phyloP scores from a whole-genome alignment of 495 filamentous ascomycete species.

The Annulohypoxylon moriforme region DNA sequence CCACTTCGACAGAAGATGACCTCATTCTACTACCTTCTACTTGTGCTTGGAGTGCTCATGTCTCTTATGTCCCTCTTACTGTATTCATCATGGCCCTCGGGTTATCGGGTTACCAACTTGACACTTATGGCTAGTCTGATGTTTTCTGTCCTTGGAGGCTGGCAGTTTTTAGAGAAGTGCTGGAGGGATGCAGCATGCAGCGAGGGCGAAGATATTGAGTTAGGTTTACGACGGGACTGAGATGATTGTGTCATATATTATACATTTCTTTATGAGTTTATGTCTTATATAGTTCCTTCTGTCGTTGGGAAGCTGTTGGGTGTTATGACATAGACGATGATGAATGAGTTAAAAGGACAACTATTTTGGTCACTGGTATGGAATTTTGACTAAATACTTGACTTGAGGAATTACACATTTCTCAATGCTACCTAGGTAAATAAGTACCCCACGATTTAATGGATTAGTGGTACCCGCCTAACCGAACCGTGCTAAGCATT shows the following conservation, averaged over 20 bases:
- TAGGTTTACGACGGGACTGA: background rate
- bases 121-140: slow-evolving; percentile 21
- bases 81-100: slow-evolving; percentile 28
- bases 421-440: no score
- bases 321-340: background rate
- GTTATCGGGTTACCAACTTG: slow-evolving; percentile 22
- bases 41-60: slow-evolving; percentile 22
- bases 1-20: slow-evolving; percentile 18
- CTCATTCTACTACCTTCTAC: slow-evolving; percentile 22
- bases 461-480: no score
- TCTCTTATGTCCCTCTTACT: slow-evolving; percentile 30
- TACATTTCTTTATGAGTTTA: background rate
- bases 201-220: slow-evolving; percentile 11
- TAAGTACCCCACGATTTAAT: no score
- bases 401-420: no score
- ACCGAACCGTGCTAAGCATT: no score
- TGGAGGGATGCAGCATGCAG: slow-evolving; percentile 13
- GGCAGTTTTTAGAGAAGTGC: slow-evolving; percentile 34
- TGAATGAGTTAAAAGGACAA: no score
- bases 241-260: background rate
- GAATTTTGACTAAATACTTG: no score
- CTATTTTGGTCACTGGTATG: no score
- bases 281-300: background rate
- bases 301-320: background rate
- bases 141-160: slow-evolving; percentile 30